phyloP scores from a whole-genome alignment of 345 rosid genomes.

The Euphorbia pulcherrima region DNA sequence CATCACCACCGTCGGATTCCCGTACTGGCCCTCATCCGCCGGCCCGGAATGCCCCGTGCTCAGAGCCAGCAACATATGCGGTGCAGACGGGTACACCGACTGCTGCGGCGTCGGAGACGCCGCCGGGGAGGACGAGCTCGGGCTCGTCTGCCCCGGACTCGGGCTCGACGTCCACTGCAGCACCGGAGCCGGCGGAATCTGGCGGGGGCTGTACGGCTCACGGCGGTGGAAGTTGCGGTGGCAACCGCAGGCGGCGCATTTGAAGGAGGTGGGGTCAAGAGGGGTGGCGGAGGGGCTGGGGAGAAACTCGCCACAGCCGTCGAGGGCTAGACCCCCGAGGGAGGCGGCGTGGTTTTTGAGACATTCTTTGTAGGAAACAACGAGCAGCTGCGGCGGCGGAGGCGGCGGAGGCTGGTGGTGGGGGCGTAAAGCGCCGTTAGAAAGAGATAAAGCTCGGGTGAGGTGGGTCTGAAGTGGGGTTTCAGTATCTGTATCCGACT shows the following conservation, averaged over 20 bases:
- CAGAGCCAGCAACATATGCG: slow-evolving; percentile 51
- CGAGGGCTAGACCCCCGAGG: slow-evolving; percentile 70
- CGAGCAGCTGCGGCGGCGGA: slow-evolving; percentile 18
- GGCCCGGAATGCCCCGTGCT: slow-evolving; percentile 39
- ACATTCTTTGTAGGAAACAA: slow-evolving; percentile 72
- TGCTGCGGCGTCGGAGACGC: slow-evolving; percentile 58
- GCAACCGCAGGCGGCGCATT: slow-evolving; percentile 86
- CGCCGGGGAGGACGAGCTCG: slow-evolving; percentile 30
- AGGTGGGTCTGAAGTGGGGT: slow-evolving; percentile 25
- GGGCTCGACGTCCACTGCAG: slow-evolving; percentile 33
- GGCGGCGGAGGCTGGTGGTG: not conserved
- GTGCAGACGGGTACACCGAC: slow-evolving; percentile 60
- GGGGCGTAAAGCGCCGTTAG: slow-evolving; percentile 6
- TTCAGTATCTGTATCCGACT: slow-evolving; percentile 23
- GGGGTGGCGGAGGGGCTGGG: slow-evolving; percentile 32
- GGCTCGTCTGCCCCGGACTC: slow-evolving; percentile 31
- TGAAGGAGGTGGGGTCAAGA: slow-evolving; percentile 48
- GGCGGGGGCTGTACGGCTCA: slow-evolving; percentile 18
- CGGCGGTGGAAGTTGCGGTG: slow-evolving; percentile 96
- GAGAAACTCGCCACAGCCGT: slow-evolving; percentile 91
- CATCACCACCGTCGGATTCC: slow-evolving; percentile 15
- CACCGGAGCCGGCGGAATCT: not conserved
- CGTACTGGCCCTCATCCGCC: slow-evolving; percentile 29
- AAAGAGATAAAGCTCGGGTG: slow-evolving; percentile 17
- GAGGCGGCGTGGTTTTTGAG: slow-evolving; percentile 72